Conservation (phyloP, 164 flowering plant species). For the Chloranthus sessilifolius region DNA sequence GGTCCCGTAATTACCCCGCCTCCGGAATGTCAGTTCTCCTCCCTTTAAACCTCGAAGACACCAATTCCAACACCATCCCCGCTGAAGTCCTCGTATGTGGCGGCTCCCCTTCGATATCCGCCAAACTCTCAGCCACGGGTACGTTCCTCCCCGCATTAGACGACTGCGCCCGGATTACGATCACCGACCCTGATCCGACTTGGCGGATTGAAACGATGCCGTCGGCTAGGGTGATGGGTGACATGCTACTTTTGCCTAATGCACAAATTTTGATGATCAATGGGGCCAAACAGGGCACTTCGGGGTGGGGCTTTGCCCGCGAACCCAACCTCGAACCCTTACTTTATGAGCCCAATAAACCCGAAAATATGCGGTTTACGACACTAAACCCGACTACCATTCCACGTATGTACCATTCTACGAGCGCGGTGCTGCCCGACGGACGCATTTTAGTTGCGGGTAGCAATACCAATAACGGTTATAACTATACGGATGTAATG, state of each 20-base stretch:
- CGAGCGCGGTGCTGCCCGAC: constrained; percentile 50
- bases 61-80: neutral
- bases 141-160: constrained; percentile 34
- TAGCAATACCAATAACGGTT: constrained; percentile 55
- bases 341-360: constrained; percentile 35
- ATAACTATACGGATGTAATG: constrained; percentile 28
- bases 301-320: constrained; percentile 61
- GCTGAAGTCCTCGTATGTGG: constrained; percentile 76
- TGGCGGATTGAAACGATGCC: constrained; percentile 85
- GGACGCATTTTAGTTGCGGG: constrained; percentile 68
- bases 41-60: constrained; percentile 39
- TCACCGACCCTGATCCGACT: constrained; percentile 22
- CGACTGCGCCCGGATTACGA: constrained; percentile 45
- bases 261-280: constrained; percentile 66
- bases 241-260: constrained; percentile 67
- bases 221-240: constrained; percentile 59
- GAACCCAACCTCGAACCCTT: constrained; percentile 50
- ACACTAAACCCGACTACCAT: constrained; percentile 32
- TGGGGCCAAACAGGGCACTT: constrained; percentile 64
- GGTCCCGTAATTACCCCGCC: constrained; percentile 78
- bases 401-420: constrained; percentile 84
- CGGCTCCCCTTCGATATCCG: constrained; percentile 34
- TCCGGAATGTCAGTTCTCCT: constrained; percentile 69
- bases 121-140: constrained; percentile 12
- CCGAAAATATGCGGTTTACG: constrained; percentile 25